phyloP scores from a whole-genome alignment of 2,329 filamentous ascomycete species.

The Fusarium camptoceras region DNA sequence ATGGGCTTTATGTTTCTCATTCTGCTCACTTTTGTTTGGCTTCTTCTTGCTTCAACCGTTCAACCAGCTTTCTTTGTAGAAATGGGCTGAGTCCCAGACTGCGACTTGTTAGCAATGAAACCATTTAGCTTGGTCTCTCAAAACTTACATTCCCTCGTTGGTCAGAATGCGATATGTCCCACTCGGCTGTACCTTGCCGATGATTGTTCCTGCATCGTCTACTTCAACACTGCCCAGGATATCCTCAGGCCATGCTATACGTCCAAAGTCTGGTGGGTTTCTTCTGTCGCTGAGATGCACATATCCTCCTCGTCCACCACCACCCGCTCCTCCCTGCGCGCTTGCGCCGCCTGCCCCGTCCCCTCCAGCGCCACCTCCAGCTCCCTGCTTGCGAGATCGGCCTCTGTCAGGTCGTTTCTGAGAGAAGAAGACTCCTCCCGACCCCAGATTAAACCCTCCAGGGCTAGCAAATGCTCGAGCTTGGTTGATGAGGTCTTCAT shows the following conservation, averaged over 20 bases:
- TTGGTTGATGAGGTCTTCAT: constrained; percentile 66
- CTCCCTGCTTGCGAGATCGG: constrained; percentile 51
- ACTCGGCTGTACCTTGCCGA: constrained; percentile 69
- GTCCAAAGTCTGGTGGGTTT: constrained; percentile 74
- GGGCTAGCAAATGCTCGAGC: constrained; percentile 70
- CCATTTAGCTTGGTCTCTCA: neutral
- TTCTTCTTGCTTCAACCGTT: constrained; percentile 65
- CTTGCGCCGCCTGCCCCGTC: constrained; percentile 67
- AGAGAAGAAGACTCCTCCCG: constrained; percentile 63
- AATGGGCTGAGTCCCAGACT: constrained; percentile 56
- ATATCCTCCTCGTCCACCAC: constrained; percentile 70
- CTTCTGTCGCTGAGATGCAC: constrained; percentile 73
- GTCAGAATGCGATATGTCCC: constrained; percentile 74
- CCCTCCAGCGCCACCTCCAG: constrained; percentile 55
- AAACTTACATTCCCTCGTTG: constrained; percentile 75
- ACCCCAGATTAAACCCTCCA: constrained; percentile 65
- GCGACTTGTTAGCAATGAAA: constrained; percentile 34
- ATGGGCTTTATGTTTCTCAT: neutral
- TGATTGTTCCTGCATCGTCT: constrained; percentile 65
- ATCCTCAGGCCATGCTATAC: constrained; percentile 77
- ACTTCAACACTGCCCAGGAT: constrained; percentile 77
- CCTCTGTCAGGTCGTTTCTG: constrained; percentile 54
- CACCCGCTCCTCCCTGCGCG: constrained; percentile 71
- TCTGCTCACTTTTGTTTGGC: constrained; percentile 49
- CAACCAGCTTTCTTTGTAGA: constrained; percentile 64